Conservation (phyloP, 805 yeast species). For the Saccharomycopsis fodiens region DNA sequence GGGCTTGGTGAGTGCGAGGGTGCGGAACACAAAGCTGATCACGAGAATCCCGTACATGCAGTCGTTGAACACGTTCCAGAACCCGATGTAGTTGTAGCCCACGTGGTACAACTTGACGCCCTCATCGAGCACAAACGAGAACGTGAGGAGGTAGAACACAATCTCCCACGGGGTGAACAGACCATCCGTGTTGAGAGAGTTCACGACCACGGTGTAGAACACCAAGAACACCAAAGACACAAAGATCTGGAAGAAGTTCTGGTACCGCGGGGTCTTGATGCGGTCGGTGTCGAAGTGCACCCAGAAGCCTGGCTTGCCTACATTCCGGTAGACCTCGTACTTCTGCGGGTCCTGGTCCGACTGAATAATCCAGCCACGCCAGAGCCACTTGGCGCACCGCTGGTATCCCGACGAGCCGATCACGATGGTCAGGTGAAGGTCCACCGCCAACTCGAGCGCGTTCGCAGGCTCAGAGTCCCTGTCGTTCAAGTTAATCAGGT, state of each 20-base stretch:
- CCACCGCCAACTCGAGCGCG: conserved; percentile 81
- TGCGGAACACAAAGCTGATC: conserved; percentile 48
- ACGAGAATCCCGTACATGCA: conserved; percentile 50
- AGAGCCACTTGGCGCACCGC: conserved; percentile 79
- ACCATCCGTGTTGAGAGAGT: conserved; percentile 21
- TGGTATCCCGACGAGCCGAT: conserved; percentile 80
- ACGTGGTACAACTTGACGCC: conserved; percentile 64
- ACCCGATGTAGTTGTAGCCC: conserved; percentile 63
- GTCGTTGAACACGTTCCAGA: conserved; percentile 76
- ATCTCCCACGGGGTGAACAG: conserved; percentile 42
- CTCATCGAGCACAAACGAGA: conserved; percentile 65
- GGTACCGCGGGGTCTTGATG: conserved; percentile 79
- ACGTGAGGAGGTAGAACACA: conserved; percentile 55
- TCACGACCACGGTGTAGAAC: conserved; percentile 49
- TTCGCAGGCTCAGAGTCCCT: conserved; percentile 56
- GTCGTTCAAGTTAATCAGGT: conserved; percentile 55
- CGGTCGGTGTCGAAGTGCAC: conserved; percentile 77
- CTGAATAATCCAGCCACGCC: conserved; percentile 92
- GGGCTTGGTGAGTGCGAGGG: conserved; percentile 29
- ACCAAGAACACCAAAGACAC: conserved; percentile 57
- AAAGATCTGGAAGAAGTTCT: conserved; percentile 61
- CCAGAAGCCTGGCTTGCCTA: conserved; percentile 43
- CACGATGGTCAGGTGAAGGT: conserved; percentile 69
- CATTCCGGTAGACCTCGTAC: conserved; percentile 56
- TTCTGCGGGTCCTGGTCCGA: conserved; percentile 59